A percentile compares a stretch with the other conserved stretches of the same genome.
phyloP scores from a whole-genome alignment of 257 asterid genomes.

The Fraxinus cuspidata region DNA sequence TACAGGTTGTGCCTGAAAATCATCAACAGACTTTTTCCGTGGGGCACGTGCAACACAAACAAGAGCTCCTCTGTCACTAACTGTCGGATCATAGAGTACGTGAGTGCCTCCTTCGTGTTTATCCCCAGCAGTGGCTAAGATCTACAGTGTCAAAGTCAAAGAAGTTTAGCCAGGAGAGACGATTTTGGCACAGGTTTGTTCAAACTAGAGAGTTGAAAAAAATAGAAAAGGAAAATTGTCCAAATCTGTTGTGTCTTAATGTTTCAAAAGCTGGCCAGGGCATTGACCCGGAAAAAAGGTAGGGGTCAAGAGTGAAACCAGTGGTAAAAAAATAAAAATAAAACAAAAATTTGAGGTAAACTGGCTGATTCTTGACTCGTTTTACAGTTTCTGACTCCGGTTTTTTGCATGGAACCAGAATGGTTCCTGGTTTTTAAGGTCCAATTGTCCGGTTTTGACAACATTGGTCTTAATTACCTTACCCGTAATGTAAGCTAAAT shows the following conservation, averaged over 20 bases:
- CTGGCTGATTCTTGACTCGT: too few species aligned
- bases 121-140: slow-evolving; percentile 85
- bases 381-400: background rate
- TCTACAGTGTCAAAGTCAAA: slow-evolving; percentile 36
- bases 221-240: background rate
- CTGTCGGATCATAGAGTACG: slow-evolving; percentile 79
- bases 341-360: too few species aligned
- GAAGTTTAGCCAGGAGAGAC: background rate
- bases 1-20: slow-evolving; percentile 79
- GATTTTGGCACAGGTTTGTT: background rate
- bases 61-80: slow-evolving; percentile 95
- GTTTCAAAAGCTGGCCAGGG: background rate
- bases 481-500: background rate
- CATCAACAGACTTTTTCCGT: slow-evolving; percentile 84
- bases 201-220: background rate
- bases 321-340: too few species aligned
- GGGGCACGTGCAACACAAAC: slow-evolving; percentile 99
- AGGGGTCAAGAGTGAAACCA: background rate
- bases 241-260: background rate
- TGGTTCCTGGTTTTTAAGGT: too few species aligned
- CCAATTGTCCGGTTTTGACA: too few species aligned
- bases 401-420: too few species aligned
- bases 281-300: background rate
- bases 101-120: slow-evolving; percentile 92
- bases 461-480: background rate